These are phyloP conservation scores for Trichoderma endophyticum DNA, from an alignment of 2,329 filamentous ascomycete species.

Conservation along the genomic window DNA sequence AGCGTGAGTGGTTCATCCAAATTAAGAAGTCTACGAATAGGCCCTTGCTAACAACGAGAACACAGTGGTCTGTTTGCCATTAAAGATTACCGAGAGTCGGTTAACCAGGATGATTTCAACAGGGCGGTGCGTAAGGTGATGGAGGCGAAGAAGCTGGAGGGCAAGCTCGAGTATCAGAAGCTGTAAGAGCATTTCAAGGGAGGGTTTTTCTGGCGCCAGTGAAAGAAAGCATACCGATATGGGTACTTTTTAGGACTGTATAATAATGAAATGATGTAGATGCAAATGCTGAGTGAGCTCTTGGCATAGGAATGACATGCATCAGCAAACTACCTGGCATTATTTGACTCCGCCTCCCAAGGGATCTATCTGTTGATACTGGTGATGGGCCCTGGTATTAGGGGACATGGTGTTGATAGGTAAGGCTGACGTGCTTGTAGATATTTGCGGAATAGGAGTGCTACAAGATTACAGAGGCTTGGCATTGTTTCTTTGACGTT, in stretches of 20 bases:
- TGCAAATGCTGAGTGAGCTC: constrained; percentile 24
- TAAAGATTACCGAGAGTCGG: constrained; percentile 93
- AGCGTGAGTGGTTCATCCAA: constrained; percentile 63
- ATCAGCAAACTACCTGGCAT: background rate
- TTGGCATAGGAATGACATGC: constrained; percentile 26
- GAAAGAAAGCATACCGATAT: background rate
- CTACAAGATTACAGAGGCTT: background rate
- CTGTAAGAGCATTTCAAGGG: constrained; percentile 50
- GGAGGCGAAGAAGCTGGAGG: constrained; percentile 96
- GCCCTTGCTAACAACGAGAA: constrained; percentile 11
- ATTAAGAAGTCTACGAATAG: background rate
- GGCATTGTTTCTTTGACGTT: background rate
- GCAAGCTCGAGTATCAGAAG: constrained; percentile 97
- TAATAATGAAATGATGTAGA: constrained; percentile 25
- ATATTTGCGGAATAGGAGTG: background rate
- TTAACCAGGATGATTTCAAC: constrained; percentile 99
- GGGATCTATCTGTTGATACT: background rate
- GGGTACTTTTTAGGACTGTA: constrained; percentile 30
- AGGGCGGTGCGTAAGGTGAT: constrained; percentile 97
- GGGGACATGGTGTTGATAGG: background rate
- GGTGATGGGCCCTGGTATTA: background rate
- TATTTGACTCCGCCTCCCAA: background rate
- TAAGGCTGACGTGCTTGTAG: background rate
- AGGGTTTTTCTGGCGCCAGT: constrained; percentile 3
- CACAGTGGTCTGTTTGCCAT: constrained; percentile 88